Evolutionary conservation across 768 basidiomycete species (phyloP).

Genomic region (Boletus coccyginus): DNA sequence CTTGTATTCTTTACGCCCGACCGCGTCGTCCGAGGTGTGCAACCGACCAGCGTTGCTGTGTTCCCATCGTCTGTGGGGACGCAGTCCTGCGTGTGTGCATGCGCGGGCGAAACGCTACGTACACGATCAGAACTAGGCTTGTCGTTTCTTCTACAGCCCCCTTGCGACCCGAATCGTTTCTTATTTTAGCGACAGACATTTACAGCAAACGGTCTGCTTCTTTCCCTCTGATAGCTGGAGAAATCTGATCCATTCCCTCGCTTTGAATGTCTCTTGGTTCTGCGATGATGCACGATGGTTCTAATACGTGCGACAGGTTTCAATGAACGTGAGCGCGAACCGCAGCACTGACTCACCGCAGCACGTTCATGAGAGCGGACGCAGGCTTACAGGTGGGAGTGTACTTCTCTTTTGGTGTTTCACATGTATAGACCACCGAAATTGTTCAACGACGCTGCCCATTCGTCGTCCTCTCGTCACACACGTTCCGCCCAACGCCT

Average conservation of each 20-base stretch:
- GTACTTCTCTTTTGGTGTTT: not conserved
- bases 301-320: not conserved
- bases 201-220: not conserved
- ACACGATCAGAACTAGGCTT: too few species aligned
- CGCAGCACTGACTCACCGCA: not conserved
- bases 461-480: not conserved
- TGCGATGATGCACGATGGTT: not conserved
- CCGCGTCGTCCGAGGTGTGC: not conserved
- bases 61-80: conserved; percentile 2
- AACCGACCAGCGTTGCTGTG: too few species aligned
- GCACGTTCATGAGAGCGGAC: not conserved
- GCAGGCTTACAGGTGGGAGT: not conserved
- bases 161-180: not conserved
- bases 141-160: not conserved
- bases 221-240: not conserved
- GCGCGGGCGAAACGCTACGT: not conserved
- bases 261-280: not conserved
- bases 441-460: not conserved
- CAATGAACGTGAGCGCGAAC: not conserved
- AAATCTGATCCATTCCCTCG: not conserved
- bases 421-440: not conserved
- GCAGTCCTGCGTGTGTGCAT: not conserved
- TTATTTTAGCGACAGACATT: not conserved
- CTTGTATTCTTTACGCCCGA: conserved; percentile 4
- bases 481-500: not conserved